Evolutionary conservation across 148 eudicot species (phyloP).

Genomic region (Rhododendron ferrugineum): DNA sequence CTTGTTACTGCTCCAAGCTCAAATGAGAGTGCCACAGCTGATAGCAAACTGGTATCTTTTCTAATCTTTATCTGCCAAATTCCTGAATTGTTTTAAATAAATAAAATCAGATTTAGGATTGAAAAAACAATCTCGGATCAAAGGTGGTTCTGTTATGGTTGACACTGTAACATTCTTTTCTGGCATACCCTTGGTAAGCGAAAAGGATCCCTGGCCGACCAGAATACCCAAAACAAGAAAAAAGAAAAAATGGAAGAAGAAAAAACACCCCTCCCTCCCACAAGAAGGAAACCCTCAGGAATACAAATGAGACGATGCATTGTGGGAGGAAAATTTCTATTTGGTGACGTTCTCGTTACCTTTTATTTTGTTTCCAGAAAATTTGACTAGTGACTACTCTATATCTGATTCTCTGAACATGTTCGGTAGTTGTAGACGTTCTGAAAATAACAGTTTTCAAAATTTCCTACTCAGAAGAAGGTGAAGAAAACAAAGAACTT

Average conservation of each 20-base stretch:
- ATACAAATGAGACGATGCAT: not conserved
- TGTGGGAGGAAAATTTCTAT: not conserved
- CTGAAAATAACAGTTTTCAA: not conserved
- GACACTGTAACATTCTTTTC: not conserved
- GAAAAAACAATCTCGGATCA: not conserved
- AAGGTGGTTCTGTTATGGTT: not conserved
- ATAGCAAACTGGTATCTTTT: conserved; percentile 66
- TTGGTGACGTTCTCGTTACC: not conserved
- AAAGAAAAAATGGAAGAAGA: not conserved
- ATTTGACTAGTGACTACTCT: not conserved
- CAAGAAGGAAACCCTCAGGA: not conserved
- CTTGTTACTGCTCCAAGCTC: conserved; percentile 95
- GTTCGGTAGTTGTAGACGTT: not conserved
- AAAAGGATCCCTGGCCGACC: not conserved
- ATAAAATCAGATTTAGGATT: not conserved
- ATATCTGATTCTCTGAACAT: not conserved
- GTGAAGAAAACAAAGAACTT: not conserved
- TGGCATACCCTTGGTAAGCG: not conserved
- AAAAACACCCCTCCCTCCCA: not conserved
- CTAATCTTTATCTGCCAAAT: not conserved
- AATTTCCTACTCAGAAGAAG: not conserved
- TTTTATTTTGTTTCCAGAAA: not conserved
- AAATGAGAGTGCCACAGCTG: conserved; percentile 51
- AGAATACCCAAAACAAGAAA: not conserved
- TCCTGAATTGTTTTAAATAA: not conserved